Base-by-base conservation (phyloP, 805 yeast genomes). In the Yarrowia deformans region DNA sequence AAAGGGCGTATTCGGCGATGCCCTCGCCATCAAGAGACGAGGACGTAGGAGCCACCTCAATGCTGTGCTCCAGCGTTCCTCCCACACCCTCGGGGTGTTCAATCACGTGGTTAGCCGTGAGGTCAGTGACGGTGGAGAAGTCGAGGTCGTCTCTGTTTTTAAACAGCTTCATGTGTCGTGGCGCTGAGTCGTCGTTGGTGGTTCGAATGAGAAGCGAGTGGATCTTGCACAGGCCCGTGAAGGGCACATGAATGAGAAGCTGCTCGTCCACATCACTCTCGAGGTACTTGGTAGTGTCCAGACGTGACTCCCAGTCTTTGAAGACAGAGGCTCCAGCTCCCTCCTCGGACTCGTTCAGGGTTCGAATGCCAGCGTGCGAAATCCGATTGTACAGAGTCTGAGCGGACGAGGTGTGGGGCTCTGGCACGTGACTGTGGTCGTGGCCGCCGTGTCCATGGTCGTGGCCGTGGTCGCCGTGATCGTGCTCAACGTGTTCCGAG, bases 231-330 rank as follows among this genome's bases (percentile, higher is more conserved):
- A 84, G 80, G 0, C 90, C 90, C 13, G 89, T 87, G 74, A 94
- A 94, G 37, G 97, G 98, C 37, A 94, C 85, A 67, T 86, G 84
- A 40, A 94, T 72, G 40, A 93, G 84, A 72, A 93, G 72, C 76
- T 94, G 97, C 70, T 88, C 86, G 75, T 94, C 98, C 1, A 90
- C 87, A 76, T 93, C 97, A 0, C 90, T 85, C 77, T 85, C 80
- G 56, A 87, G 75, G 80, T 78, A 74, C 45, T 79, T 71, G 80
- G 87, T 70, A 71, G 81, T 72, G 45, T 81, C 77, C n/a, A 85
- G 86, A 73, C 85, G 84, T 8, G 82, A 80, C 1, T 82, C 84
- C 58, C 81, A 78, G 1, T 81, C 73, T 72, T 88, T 88, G 77
- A 93, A 84, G 23, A 92, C 79, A 34, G 71, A 71, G 67, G 80